Evolutionary conservation across 164 flowering plant species (phyloP), one percentile per base, ranked within the genome.

Genomic region (Houttuynia cordata): DNA sequence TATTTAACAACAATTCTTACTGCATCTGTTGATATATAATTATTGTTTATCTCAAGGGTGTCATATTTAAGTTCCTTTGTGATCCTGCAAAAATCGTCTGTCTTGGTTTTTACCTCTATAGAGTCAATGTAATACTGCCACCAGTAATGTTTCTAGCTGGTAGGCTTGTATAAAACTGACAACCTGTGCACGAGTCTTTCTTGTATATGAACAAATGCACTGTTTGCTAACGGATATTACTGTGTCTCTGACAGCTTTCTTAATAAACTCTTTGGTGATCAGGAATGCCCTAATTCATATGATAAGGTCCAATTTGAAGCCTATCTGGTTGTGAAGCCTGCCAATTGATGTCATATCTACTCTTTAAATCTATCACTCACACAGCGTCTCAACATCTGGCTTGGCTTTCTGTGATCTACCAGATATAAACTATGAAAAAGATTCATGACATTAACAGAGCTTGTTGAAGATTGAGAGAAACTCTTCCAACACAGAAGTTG

Each of bases 201-300:
- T 8, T 42, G 12, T 42, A 14, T 42, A 5, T 42, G 17, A 4
- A 8, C 4, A 42, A 10, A 42, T 42, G 49, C 1, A 42, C 22
- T 22, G 10, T 15, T 52, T n/a, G 40, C n/a, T 4, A 24, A 59
- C 50, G 34, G 56, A 20, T 53, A 56, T 62, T 20, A 66, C 18
- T 58, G 51, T 66, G 4, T 5, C 62, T 22, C 57, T 59, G 71
- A 72, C 88, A 92, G 99, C 79, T 84, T 94, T 61, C 73, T 91
- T 69, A 91, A 68, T 59, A 91, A 87, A 77, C 56, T 94, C 60
- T 94, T 87, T 42, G 75, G 64, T 50, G 62, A 71, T 58, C 68
- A 70, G 62, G 96, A 84, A 73, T 94, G 99, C 51, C 99, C 99
- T 14, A 95, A 93, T 20, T 94, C 99, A 50, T 94, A 94, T 77